Evolutionary conservation across 2,329 filamentous ascomycete species (phyloP).

Genomic region (Xylariaceae sp.): DNA sequence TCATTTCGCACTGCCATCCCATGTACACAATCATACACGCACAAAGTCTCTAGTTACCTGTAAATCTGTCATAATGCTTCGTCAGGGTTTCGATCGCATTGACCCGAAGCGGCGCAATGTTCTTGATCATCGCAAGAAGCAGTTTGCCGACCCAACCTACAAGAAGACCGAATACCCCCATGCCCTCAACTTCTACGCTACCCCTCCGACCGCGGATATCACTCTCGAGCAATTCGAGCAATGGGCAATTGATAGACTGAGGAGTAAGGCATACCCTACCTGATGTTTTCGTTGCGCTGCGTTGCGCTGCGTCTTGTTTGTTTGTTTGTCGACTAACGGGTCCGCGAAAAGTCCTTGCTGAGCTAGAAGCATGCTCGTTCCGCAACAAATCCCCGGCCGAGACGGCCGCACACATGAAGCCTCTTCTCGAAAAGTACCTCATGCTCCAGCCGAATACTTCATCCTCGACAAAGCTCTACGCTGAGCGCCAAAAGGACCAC

Average conservation of each 20-base stretch:
- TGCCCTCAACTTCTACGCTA: slow-evolving; percentile 85
- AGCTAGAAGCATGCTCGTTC: slow-evolving; percentile 91
- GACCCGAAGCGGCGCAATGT: slow-evolving; percentile 69
- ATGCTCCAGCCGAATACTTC: slow-evolving; percentile 29
- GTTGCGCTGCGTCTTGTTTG: too few relatives aligned
- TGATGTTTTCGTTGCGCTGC: background rate
- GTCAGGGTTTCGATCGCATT: slow-evolving; percentile 41
- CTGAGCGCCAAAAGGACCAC: slow-evolving; percentile 88
- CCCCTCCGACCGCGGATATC: slow-evolving; percentile 87
- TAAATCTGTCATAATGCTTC: slow-evolving; percentile 24
- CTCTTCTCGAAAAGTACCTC: slow-evolving; percentile 68
- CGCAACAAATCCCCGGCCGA: slow-evolving; percentile 83
- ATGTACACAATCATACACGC: background rate
- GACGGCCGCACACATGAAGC: slow-evolving; percentile 75
- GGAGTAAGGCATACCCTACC: slow-evolving; percentile 47
- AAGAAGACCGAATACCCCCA: slow-evolving; percentile 74
- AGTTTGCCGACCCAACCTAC: slow-evolving; percentile 74
- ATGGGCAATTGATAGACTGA: slow-evolving; percentile 91
- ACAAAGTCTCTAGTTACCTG: background rate
- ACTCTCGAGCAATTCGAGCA: slow-evolving; percentile 96
- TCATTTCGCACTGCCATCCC: background rate
- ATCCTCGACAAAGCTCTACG: slow-evolving; percentile 46
- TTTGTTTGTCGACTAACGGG: slow-evolving; percentile 16
- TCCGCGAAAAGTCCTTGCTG: slow-evolving; percentile 60
- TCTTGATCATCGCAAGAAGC: slow-evolving; percentile 75